Conservation (phyloP, 805 yeast genomes). For the Ogataea philodendri region DNA sequence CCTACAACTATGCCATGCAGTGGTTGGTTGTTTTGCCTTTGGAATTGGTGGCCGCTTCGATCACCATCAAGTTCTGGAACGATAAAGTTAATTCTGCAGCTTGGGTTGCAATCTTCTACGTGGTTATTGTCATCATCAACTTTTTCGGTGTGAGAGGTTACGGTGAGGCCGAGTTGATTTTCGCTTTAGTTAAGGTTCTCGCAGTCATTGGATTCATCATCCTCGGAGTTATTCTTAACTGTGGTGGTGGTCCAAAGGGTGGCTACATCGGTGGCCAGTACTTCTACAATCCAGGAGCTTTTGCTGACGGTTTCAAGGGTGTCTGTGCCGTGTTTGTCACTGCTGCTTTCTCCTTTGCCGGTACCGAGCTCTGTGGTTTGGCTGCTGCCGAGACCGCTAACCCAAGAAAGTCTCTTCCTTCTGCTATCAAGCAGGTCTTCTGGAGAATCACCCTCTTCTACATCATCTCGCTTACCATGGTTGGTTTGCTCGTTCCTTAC, state of each 20-base stretch:
- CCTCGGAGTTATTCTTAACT: conserved; percentile 50
- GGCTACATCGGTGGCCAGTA: conserved; percentile 58
- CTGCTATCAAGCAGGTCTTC: conserved; percentile 63
- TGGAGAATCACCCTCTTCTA: conserved; percentile 63
- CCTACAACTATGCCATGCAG: conserved; percentile 55
- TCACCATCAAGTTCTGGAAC: conserved; percentile 51
- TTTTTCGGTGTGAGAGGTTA: conserved; percentile 64
- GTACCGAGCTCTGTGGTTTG: conserved; percentile 63
- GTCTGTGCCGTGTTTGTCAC: conserved; percentile 62
- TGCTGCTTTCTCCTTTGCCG: conserved; percentile 63
- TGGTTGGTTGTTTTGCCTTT: conserved; percentile 56
- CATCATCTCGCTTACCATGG: conserved; percentile 48
- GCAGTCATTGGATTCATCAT: conserved; percentile 60
- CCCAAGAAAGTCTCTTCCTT: conserved; percentile 59
- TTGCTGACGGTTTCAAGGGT: conserved; percentile 56
- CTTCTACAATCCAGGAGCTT: conserved; percentile 62
- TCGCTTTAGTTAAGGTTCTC: conserved; percentile 52
- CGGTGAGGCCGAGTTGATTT: conserved; percentile 65
- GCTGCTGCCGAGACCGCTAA: conserved; percentile 67
- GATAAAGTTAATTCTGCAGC: conserved; percentile 46
- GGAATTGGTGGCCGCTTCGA: conserved; percentile 54
- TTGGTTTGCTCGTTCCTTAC: conserved; percentile 64
- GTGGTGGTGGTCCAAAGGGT: conserved; percentile 62
- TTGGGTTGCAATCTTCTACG: conserved; percentile 55
- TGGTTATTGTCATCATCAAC: conserved; percentile 49